A percentile compares a stretch with the other conserved stretches of the same genome.
Evolutionary conservation across 2,329 filamentous ascomycete genomes (phyloP).

Genomic region (Pyrenochaeta sp.): DNA sequence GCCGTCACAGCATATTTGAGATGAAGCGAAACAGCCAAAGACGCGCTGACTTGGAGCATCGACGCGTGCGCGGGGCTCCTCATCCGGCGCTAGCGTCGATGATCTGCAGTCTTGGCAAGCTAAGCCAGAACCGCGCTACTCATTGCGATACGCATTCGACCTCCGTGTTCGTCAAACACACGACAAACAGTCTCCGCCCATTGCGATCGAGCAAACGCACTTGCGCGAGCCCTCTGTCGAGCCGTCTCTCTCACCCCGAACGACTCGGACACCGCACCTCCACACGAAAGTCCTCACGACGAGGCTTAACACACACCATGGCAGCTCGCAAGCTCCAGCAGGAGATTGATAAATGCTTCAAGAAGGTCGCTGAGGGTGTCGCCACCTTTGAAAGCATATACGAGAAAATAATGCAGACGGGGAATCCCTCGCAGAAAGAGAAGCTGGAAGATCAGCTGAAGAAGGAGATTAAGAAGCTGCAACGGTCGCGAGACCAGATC

Average conservation of each 20-base stretch:
- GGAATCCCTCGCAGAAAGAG: conserved; percentile 94
- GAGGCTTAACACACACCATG: conserved; percentile 68
- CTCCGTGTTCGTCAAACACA: conserved; percentile 31
- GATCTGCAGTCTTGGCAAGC: conserved; percentile 29
- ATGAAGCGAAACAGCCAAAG: conserved; percentile 7
- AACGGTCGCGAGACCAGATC: conserved; percentile 96
- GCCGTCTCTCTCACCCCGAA: conserved; percentile 16
- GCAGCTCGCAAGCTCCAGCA: conserved; percentile 95
- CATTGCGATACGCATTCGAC: conserved; percentile 32
- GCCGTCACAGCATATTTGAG: conserved; percentile 5
- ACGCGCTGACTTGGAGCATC: conserved; percentile 16
- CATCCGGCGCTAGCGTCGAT: conserved; percentile 10
- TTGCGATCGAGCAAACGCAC: conserved; percentile 26
- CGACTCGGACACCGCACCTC: conserved; percentile 20
- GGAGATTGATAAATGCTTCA: conserved; percentile 99
- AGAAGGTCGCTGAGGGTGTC: conserved; percentile 94
- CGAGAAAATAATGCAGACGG: conserved; percentile 94
- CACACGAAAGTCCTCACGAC: conserved; percentile 33
- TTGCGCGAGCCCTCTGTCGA: conserved; percentile 24
- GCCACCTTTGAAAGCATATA: conserved; percentile 93
- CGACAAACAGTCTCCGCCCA: conserved; percentile 27
- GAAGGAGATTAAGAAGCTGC: conserved; percentile 98
- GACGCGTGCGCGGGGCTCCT: conserved; percentile 20
- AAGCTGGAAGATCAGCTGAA: conserved; percentile 98
- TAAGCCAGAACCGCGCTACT: conserved; percentile 37